These are phyloP conservation scores for Microascus cirrosus DNA, from an alignment of 2,329 filamentous ascomycete species.

Conservation along the genomic window DNA sequence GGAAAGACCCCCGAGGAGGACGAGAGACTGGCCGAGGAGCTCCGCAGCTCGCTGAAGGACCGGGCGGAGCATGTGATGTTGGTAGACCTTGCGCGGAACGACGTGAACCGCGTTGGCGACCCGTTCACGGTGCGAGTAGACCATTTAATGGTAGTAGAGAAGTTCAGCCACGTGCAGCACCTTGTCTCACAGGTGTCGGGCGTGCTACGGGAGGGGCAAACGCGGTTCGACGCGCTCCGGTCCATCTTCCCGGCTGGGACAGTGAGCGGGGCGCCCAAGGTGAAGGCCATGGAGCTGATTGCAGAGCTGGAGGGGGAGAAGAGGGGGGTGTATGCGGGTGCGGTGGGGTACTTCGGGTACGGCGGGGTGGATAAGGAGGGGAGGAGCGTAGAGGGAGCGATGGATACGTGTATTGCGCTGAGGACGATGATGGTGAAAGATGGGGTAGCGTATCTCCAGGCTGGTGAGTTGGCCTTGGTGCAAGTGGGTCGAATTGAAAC, in stretches of 20 bases:
- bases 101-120: slow-evolving; percentile 91
- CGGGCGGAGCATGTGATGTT: slow-evolving; percentile 95
- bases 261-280: slow-evolving; percentile 90
- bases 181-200: slow-evolving; percentile 93
- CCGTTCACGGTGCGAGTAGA: slow-evolving; percentile 84
- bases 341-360: slow-evolving; percentile 95
- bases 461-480: slow-evolving; percentile 33
- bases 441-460: slow-evolving; percentile 81
- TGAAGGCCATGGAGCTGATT: slow-evolving; percentile 94
- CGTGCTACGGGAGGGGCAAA: slow-evolving; percentile 70
- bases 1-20: slow-evolving; percentile 76
- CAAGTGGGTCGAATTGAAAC: not conserved
- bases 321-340: slow-evolving; percentile 87
- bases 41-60: slow-evolving; percentile 77
- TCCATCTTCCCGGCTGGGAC: slow-evolving; percentile 96
- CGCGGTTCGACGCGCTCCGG: slow-evolving; percentile 88
- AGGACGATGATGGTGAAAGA: slow-evolving; percentile 94
- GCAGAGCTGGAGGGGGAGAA: slow-evolving; percentile 91
- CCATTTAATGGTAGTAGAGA: slow-evolving; percentile 85
- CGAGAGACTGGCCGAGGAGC: slow-evolving; percentile 62
- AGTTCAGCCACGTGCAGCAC: slow-evolving; percentile 96
- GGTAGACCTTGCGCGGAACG: slow-evolving; percentile 90
- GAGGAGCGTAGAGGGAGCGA: slow-evolving; percentile 61
- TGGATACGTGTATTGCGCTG: slow-evolving; percentile 77
- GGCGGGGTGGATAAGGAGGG: slow-evolving; percentile 56